phyloP scores from a whole-genome alignment of 2,329 filamentous ascomycete genomes.

The Cladophialophora yegresii region DNA sequence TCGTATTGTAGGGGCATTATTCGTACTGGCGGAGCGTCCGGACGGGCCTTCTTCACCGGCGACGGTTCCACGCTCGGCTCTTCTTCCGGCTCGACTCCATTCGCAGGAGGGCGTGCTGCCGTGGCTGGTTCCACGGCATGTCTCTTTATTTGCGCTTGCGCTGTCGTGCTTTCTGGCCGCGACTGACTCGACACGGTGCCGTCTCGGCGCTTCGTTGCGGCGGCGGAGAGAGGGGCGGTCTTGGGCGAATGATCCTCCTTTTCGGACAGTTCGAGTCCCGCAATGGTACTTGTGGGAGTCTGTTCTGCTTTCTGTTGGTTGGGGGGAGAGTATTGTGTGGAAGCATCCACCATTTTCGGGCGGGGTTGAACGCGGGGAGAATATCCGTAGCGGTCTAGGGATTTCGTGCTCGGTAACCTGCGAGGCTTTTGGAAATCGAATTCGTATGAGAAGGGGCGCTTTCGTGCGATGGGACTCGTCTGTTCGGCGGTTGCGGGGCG shows the following conservation, averaged over 20 bases:
- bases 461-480: conserved; percentile 8
- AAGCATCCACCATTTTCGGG: conserved; percentile 50
- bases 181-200: conserved; percentile 3
- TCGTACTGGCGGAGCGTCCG: conserved; percentile 53
- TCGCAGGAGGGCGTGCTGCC: not conserved
- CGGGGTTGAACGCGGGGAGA: conserved; percentile 15
- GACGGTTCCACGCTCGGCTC: conserved; percentile 14
- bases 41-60: conserved; percentile 49
- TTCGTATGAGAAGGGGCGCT: conserved; percentile 19
- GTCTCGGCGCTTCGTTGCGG: conserved; percentile 9
- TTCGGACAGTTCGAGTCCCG: conserved; percentile 27
- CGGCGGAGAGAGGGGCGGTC: not conserved
- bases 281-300: conserved; percentile 45
- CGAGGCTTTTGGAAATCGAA: conserved; percentile 14
- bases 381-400: conserved; percentile 29
- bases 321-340: conserved; percentile 55
- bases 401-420: conserved; percentile 27
- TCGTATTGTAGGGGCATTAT: conserved; percentile 71
- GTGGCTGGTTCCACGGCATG: conserved; percentile 21
- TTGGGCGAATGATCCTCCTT: conserved; percentile 17
- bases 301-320: conserved; percentile 22
- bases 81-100: conserved; percentile 11
- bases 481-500: conserved; percentile 16
- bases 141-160: conserved; percentile 24
- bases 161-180: conserved; percentile 3